phyloP scores from a whole-genome alignment of 768 basidiomycete genomes.

The Cytidiella melzeri region DNA sequence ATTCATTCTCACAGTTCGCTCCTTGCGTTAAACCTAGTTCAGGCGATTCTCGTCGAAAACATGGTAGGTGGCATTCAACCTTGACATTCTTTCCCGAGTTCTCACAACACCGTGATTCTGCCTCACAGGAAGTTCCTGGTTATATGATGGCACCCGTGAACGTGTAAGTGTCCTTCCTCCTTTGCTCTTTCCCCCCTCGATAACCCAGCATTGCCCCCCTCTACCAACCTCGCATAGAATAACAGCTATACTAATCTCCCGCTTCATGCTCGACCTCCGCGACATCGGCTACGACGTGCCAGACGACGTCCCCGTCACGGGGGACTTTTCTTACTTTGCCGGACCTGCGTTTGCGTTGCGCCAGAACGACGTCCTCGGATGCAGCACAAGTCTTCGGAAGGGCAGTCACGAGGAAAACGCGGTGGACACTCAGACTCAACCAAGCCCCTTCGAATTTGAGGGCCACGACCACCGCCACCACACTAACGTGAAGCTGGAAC shows the following conservation, averaged over 20 bases:
- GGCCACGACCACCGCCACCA: no score
- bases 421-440: no score
- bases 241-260: background rate
- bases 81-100: no score
- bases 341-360: background rate
- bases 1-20: background rate
- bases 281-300: background rate
- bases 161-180: background rate
- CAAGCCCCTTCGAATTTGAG: no score
- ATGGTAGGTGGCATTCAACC: background rate
- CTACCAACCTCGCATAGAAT: background rate
- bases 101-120: no score
- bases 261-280: slow-evolving; percentile 3
- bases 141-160: background rate
- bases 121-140: background rate
- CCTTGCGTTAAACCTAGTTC: background rate
- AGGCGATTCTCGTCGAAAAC: background rate
- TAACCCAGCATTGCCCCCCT: no score
- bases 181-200: no score
- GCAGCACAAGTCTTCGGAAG: no score
- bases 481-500: no score
- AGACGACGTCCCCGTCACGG: background rate
- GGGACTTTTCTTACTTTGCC: background rate
- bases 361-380: no score
- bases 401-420: no score